Evolutionary conservation across 306 rosid species (phyloP), one percentile per base, ranked within the genome.

Genomic region (Trichosanthes cucumerina): DNA sequence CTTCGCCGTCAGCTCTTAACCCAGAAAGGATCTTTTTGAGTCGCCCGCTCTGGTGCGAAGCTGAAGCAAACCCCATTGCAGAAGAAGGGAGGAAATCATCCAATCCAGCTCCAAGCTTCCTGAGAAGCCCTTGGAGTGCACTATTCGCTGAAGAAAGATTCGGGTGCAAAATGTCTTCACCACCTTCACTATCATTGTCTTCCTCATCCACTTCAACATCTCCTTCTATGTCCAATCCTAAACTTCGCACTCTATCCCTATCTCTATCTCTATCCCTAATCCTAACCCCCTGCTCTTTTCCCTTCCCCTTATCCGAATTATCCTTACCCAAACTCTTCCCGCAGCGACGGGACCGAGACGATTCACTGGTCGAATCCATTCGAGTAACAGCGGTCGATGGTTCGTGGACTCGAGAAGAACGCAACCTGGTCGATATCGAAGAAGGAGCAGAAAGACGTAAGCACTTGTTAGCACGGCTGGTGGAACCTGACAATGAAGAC

Each of bases 21-120:
- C 94, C 97, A 39, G 92, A 83, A 5, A 93, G 84, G 12, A 91
- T 93, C 76, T 93, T 93, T 88, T 93, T 93, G 77, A 93, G 80
- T 71, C 97, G 86, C 56, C 98, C 97, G 13, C 88, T 90, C 88
- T 93, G 98, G 71, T 93, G 97, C 6, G 96, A 91, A 0, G 91
- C 78, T 0, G 98, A 88, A 0, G 88, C 88, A 0, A 93, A 88
- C 15, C 90, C 97, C 85, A 90, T 90, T 0, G 88, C 97, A 5
- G 97, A 86, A 0, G 98, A 85, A 0, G 98, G 98, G 15, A 93
- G 88, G 58, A 93, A 80, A 84, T 93, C 98, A 68, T 93, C 98
- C 68, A 93, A 79, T 21, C 98, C 98, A 0, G 97, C 98, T n/a
- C 98, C 98, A 7, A 93, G 91, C 79, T 93, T 93, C 78, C 96